Percentiles rank a stretch among this genome's conserved stretches.
These are phyloP conservation scores for Imleria badia DNA, from an alignment of 768 basidiomycete species.

Conservation along the genomic window DNA sequence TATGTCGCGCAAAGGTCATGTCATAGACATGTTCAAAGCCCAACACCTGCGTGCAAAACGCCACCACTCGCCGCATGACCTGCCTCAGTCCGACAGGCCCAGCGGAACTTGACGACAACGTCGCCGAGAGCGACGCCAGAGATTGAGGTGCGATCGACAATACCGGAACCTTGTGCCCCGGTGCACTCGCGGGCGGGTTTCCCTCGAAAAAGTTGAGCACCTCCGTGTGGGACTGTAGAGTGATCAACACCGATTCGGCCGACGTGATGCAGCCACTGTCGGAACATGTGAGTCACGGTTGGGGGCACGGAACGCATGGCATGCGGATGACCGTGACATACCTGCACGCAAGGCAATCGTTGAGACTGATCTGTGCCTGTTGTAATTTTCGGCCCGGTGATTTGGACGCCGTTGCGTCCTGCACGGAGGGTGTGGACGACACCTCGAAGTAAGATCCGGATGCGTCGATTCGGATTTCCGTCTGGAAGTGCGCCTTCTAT, in stretches of 20 bases:
- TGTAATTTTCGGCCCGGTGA: constrained; percentile 61
- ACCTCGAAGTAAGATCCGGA: constrained; percentile 89
- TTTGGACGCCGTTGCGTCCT: constrained; percentile 21
- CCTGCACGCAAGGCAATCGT: constrained; percentile 99
- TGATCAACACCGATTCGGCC: constrained; percentile 95
- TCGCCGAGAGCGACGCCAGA: constrained; percentile 77
- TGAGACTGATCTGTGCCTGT: constrained; percentile 93
- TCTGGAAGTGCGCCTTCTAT: constrained; percentile 46
- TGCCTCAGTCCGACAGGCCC: constrained; percentile 49
- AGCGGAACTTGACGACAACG: constrained; percentile 47
- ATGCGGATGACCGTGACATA: constrained; percentile 36
- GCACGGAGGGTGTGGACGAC: constrained; percentile 30
- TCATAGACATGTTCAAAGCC: constrained; percentile 88
- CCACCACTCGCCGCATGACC: constrained; percentile 68
- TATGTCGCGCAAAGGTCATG: constrained; percentile 90
- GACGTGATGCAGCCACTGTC: constrained; percentile 96
- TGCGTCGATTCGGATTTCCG: constrained; percentile 88
- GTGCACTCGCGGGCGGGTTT: constrained; percentile 45
- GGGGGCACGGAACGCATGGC: neutral
- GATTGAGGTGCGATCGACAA: constrained; percentile 90
- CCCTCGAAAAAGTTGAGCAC: constrained; percentile 75
- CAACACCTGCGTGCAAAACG: constrained; percentile 64
- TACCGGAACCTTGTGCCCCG: constrained; percentile 57
- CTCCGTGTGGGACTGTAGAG: constrained; percentile 91
- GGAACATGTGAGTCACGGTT: constrained; percentile 12